Evolutionary conservation across 352 stramenopile genomes (phyloP).

Genomic region (Pythium biforme): DNA sequence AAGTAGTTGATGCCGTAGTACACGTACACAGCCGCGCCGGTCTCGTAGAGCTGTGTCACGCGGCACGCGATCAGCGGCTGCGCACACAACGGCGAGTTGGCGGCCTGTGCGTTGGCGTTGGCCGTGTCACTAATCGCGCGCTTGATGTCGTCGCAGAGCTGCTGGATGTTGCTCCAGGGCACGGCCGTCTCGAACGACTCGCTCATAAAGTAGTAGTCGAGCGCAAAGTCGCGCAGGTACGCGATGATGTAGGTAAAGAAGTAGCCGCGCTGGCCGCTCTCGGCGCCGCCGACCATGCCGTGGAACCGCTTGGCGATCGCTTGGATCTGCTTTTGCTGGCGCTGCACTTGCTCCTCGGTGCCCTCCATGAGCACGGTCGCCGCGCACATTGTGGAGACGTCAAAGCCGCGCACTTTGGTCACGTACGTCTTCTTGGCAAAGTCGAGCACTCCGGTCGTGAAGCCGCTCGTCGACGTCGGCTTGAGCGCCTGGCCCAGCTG

Average conservation of each 20-base stretch:
- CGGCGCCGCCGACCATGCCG: slow-evolving; percentile 79
- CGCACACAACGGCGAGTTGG: slow-evolving; percentile 20
- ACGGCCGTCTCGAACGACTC: slow-evolving; percentile 91
- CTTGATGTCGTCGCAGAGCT: slow-evolving; percentile 59
- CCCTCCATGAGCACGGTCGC: slow-evolving; percentile 90
- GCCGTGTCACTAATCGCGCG: slow-evolving; percentile 45
- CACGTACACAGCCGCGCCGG: slow-evolving; percentile 94
- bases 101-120: slow-evolving; percentile 56
- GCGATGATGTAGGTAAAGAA: slow-evolving; percentile 95
- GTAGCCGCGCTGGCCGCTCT: slow-evolving; percentile 90
- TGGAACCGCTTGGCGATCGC: slow-evolving; percentile 71
- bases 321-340: slow-evolving; percentile 57
- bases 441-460: slow-evolving; percentile 52
- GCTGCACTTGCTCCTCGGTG: slow-evolving; percentile 40
- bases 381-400: slow-evolving; percentile 77
- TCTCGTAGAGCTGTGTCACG: slow-evolving; percentile 95
- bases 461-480: slow-evolving; percentile 45
- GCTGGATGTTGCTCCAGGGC: slow-evolving; percentile 64
- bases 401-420: slow-evolving; percentile 71
- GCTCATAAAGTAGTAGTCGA: slow-evolving; percentile 91
- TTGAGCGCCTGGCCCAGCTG: slow-evolving; percentile 92
- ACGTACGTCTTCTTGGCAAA: slow-evolving; percentile 87
- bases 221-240: slow-evolving; percentile 92
- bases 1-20: slow-evolving; percentile 96
- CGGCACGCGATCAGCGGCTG: slow-evolving; percentile 90